Evolutionary conservation across 2,329 filamentous ascomycete genomes (phyloP).

Genomic region (Paraconiothyrium sp.): DNA sequence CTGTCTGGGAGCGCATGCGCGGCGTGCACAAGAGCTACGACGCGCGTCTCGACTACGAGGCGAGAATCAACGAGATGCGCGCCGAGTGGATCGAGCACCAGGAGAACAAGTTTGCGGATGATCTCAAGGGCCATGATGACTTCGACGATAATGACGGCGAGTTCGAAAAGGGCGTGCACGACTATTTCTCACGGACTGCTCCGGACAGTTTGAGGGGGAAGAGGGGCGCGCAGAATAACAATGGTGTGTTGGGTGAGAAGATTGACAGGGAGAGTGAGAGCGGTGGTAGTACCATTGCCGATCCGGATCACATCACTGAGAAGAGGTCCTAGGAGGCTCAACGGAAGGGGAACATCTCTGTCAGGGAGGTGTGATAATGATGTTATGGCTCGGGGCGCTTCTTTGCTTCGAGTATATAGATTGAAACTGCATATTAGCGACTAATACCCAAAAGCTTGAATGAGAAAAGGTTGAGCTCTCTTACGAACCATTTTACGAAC

Average conservation of each 20-base stretch:
- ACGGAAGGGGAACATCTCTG: neutral
- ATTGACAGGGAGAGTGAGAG: slow-evolving; percentile 8
- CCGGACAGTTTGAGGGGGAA: slow-evolving; percentile 16
- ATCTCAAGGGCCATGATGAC: slow-evolving; percentile 37
- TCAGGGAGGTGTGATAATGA: neutral
- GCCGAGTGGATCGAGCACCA: slow-evolving; percentile 65
- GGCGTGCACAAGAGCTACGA: slow-evolving; percentile 86
- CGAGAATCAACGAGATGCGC: slow-evolving; percentile 85
- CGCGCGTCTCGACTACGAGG: slow-evolving; percentile 80
- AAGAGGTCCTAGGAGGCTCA: slow-evolving; percentile 1
- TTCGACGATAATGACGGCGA: slow-evolving; percentile 28
- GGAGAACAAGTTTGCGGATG: slow-evolving; percentile 55
- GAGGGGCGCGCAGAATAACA: slow-evolving; percentile 19
- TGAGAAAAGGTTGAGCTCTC: slow-evolving; percentile 2
- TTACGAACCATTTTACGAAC: neutral
- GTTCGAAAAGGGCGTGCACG: slow-evolving; percentile 42
- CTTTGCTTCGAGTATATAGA: neutral
- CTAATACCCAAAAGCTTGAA: slow-evolving; percentile 13
- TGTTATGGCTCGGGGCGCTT: neutral
- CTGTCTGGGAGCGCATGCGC: slow-evolving; percentile 83
- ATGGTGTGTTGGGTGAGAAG: slow-evolving; percentile 28
- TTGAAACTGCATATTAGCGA: neutral
- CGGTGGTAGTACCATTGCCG: neutral
- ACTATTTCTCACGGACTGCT: slow-evolving; percentile 39
- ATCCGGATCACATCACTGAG: slow-evolving; percentile 11